phyloP scores from a whole-genome alignment of 495 filamentous ascomycete species.

The Penicillium egyptiacum region DNA sequence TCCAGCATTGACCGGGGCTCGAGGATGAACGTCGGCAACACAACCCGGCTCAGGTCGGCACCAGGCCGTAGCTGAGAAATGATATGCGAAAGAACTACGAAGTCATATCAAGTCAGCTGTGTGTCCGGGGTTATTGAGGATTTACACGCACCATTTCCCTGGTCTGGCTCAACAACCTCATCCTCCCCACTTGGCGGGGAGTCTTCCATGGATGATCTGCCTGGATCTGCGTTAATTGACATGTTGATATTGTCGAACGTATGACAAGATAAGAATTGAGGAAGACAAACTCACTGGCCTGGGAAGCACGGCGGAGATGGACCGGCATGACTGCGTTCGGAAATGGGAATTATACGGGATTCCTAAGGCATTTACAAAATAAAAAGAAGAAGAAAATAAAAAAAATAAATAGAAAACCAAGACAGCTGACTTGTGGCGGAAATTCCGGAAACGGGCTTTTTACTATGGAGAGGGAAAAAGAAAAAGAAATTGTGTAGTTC shows the following conservation, averaged over 20 bases:
- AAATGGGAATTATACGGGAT: not conserved
- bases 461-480: conserved; percentile 7
- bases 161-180: conserved; percentile 72
- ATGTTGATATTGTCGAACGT: conserved; percentile 24
- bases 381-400: not conserved
- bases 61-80: conserved; percentile 95
- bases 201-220: conserved; percentile 59
- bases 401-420: not conserved
- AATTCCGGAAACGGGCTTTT: conserved; percentile 1
- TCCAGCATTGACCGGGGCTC: conserved; percentile 98
- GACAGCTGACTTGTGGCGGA: conserved; percentile 4
- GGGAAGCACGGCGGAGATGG: conserved; percentile 33
- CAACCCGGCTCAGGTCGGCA: conserved; percentile 91
- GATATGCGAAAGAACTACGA: conserved; percentile 83
- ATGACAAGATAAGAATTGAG: not conserved
- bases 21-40: conserved; percentile 95
- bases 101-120: conserved; percentile 3
- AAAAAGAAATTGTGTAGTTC: conserved; percentile 9
- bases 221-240: conserved; percentile 41
- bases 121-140: not conserved
- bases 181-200: conserved; percentile 55
- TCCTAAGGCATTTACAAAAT: conserved; percentile 3
- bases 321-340: conserved; percentile 35
- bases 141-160: conserved; percentile 54
- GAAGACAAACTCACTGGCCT: conserved; percentile 27